phyloP scores from a whole-genome alignment of 2,329 filamentous ascomycete species.

The Fusarium dlaminii region DNA sequence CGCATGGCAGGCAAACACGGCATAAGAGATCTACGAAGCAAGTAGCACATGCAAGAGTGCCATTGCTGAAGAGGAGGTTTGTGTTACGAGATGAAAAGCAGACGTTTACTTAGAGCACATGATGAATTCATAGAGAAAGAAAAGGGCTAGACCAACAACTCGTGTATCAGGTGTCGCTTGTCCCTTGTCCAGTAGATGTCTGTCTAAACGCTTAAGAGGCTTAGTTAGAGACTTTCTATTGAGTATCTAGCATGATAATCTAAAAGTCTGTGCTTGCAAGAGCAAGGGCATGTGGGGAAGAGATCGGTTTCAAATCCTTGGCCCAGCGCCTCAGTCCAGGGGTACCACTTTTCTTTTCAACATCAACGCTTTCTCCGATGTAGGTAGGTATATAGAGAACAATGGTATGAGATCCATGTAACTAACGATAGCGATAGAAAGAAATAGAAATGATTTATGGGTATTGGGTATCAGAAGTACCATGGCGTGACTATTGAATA shows the following conservation, averaged over 20 bases:
- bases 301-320: constrained; percentile 33
- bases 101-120: neutral
- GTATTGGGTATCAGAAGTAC: neutral
- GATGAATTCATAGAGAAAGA: neutral
- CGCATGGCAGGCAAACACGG: constrained; percentile 32
- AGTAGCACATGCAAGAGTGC: constrained; percentile 9
- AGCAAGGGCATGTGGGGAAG: constrained; percentile 5
- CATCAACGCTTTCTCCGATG: neutral
- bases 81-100: neutral
- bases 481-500: neutral
- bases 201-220: neutral
- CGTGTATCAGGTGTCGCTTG: constrained; percentile 28
- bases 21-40: constrained; percentile 21
- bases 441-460: neutral
- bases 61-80: neutral
- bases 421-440: neutral
- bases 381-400: neutral
- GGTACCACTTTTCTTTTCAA: constrained; percentile 20
- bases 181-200: constrained; percentile 12
- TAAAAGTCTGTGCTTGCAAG: constrained; percentile 5
- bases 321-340: constrained; percentile 12
- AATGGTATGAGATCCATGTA: constrained; percentile 6
- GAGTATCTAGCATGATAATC: neutral
- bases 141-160: neutral
- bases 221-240: neutral